Conservation (phyloP, 2,329 filamentous ascomycete species). For the Penicillium concentricum region DNA sequence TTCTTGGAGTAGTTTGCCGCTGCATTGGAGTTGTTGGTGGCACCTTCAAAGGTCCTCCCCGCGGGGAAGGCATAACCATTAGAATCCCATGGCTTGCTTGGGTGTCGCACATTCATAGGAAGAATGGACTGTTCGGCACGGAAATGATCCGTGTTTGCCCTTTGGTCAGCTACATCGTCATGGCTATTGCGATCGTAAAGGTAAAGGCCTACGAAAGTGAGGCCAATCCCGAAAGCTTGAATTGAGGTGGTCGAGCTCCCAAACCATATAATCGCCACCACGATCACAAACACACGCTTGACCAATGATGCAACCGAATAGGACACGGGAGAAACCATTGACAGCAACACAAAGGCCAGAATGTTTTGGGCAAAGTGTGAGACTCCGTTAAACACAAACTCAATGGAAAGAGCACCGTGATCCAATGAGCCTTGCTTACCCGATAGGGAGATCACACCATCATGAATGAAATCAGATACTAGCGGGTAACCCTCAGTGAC, state of each 20-base stretch:
- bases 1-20: slow-evolving; percentile 37
- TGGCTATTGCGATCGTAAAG: slow-evolving; percentile 92
- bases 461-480: slow-evolving; percentile 72
- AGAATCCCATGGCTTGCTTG: slow-evolving; percentile 37
- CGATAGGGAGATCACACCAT: slow-evolving; percentile 74
- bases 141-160: slow-evolving; percentile 63
- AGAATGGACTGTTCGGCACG: slow-evolving; percentile 64
- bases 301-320: slow-evolving; percentile 96
- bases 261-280: slow-evolving; percentile 95
- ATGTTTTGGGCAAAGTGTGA: slow-evolving; percentile 98
- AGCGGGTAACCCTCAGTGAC: slow-evolving; percentile 82
- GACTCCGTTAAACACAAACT: slow-evolving; percentile 94
- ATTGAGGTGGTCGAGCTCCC: slow-evolving; percentile 79
- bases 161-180: slow-evolving; percentile 81
- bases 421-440: slow-evolving; percentile 72
- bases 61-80: slow-evolving; percentile 39
- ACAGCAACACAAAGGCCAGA: slow-evolving; percentile 86
- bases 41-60: slow-evolving; percentile 22
- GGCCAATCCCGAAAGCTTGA: slow-evolving; percentile 78
- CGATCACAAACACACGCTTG: slow-evolving; percentile 95
- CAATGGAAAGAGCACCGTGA: slow-evolving; percentile 63
- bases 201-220: slow-evolving; percentile 91
- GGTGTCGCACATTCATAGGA: slow-evolving; percentile 56
- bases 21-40: slow-evolving; percentile 18
- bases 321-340: slow-evolving; percentile 91